Base-by-base conservation (phyloP, 2,329 filamentous ascomycete genomes). In the Talaromyces pinophilus region DNA sequence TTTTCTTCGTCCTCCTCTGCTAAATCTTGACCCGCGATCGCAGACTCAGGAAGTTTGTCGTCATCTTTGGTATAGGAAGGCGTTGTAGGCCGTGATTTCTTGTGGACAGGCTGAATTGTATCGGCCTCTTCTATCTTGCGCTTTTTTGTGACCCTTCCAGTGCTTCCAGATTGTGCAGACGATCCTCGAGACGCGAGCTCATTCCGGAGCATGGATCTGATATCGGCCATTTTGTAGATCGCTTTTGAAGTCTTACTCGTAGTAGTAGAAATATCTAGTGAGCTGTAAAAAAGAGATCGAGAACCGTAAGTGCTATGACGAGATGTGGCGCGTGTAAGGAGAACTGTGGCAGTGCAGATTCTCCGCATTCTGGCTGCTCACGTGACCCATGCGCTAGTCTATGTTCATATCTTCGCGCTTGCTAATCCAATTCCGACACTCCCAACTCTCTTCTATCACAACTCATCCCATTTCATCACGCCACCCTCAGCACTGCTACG, bases 171-270 rank as follows among this genome's bases (percentile, higher is more conserved):
- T 63, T 89, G 83, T 3, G 89, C 87, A 62, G 88, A 85, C 72
- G 93, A 88, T 70, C 90, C 87, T 66, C 92, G 88, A 68, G 90
- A 86, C 65, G 88, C 87, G 70, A 92, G 88, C 78, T 94, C 90
- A 73, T 89, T 90, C 71, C 91, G 90, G 66, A 96, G 85, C 59
- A 96, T 86, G 42, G 91, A 87, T 72, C 92, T 90, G 30, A 92
- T 89, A 78, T 96, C 92, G 71, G 91, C 84, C 91, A 95, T 94
- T 54, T 70, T 11, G 17, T 4, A 15, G 11, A 22, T 40, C 30
- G 3, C 10, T 5, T 15, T 57, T 1, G 5, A 30, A 15, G 3
- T 22, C 6, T 40, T 10, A 5, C n/a, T 22, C 5, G 33, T 25
- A 22, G 15, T 15, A 40, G 33, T 40, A 54, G 5, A 30, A 22